Percentiles rank a stretch among this genome's conserved stretches.
These are phyloP conservation scores for Cardamine resedifolia DNA, from an alignment of 345 rosid species.

Conservation along the genomic window DNA sequence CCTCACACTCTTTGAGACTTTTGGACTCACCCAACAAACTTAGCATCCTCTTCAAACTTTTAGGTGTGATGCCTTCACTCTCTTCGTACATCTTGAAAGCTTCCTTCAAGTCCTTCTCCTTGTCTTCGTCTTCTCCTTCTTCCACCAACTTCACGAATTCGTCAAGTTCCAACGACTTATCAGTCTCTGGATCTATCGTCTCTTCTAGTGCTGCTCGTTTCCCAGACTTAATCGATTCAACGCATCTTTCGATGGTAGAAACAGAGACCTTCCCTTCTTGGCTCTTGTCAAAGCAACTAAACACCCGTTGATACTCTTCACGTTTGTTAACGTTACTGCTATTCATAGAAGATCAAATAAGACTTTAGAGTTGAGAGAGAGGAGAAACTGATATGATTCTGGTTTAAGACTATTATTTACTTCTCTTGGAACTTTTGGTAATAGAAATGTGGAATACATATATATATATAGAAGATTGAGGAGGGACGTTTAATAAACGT, in stretches of 20 bases:
- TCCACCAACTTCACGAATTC: slow-evolving; percentile 55
- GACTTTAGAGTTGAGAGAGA: slow-evolving; percentile 15
- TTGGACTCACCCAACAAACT: slow-evolving; percentile 49
- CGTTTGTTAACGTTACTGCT: slow-evolving; percentile 23
- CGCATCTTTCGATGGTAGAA: slow-evolving; percentile 45
- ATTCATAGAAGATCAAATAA: slow-evolving; percentile 18
- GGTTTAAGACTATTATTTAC: neutral
- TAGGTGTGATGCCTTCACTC: slow-evolving; percentile 57
- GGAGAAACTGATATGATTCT: neutral
- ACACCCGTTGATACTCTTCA: slow-evolving; percentile 45
- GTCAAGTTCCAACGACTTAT: slow-evolving; percentile 51
- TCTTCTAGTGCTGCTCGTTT: slow-evolving; percentile 34
- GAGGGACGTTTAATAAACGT: neutral
- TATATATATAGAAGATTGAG: neutral
- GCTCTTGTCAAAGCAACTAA: slow-evolving; percentile 46
- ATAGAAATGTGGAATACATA: slow-evolving; percentile 1
- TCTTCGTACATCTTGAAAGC: slow-evolving; percentile 62
- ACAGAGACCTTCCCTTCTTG: slow-evolving; percentile 55
- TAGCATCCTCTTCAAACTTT: slow-evolving; percentile 59
- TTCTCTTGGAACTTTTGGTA: neutral
- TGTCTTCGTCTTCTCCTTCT: slow-evolving; percentile 48
- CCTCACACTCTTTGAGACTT: slow-evolving; percentile 49
- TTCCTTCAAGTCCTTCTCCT: slow-evolving; percentile 47
- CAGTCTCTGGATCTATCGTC: slow-evolving; percentile 37
- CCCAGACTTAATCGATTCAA: slow-evolving; percentile 42